A percentile compares a stretch with the other conserved stretches of the same genome.
These are phyloP conservation scores for Deinandra increscens DNA, from an alignment of 129 eudicot species.

Conservation along the genomic window DNA sequence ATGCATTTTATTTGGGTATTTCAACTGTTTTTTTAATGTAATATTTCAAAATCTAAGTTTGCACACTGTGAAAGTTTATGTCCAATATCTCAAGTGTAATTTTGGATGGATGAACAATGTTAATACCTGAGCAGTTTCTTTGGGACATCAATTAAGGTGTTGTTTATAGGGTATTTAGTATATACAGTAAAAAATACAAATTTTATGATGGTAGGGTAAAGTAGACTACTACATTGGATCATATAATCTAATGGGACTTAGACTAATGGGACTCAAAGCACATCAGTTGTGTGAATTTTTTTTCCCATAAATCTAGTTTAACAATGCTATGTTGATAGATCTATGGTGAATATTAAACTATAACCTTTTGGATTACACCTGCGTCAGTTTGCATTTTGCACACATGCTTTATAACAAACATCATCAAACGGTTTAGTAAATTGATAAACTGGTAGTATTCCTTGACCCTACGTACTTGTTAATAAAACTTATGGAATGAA, in stretches of 20 bases:
- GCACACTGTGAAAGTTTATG: not conserved
- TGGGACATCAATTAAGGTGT: not conserved
- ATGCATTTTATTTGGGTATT: not conserved
- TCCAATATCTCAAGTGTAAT: not conserved
- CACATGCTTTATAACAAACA: constrained; percentile 3
- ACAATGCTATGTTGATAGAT: constrained; percentile 3
- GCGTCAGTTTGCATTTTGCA: not conserved
- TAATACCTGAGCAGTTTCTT: not conserved
- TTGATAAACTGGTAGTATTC: not conserved
- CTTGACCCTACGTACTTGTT: not conserved
- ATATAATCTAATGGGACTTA: not conserved
- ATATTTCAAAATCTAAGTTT: not conserved
- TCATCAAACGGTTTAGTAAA: not conserved
- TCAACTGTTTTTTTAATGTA: not conserved
- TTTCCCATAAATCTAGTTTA: not conserved
- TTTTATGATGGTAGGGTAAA: not conserved
- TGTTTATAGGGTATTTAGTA: not conserved
- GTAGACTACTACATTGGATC: constrained; percentile 9
- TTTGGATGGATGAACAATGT: not conserved
- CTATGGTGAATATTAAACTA: not conserved
- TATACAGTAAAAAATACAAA: not conserved
- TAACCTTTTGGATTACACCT: not conserved
- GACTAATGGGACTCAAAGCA: not conserved
- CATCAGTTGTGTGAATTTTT: not conserved
- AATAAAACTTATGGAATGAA: constrained; percentile 18